phyloP scores from a whole-genome alignment of 2,329 filamentous ascomycete genomes.

The Aspergillus proliferans region DNA sequence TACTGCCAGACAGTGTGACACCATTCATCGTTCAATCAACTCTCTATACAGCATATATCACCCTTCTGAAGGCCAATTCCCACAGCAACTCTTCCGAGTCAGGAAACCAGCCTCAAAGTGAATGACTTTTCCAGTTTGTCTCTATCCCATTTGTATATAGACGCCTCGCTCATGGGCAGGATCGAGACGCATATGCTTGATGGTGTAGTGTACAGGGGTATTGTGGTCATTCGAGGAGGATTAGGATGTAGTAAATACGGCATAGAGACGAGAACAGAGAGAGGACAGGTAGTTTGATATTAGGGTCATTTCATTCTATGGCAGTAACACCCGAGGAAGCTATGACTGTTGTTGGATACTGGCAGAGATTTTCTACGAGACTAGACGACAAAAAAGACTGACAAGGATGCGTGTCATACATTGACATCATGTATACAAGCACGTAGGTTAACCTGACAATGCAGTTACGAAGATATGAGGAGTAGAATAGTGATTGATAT shows the following conservation, averaged over 20 bases:
- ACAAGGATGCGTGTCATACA: background rate
- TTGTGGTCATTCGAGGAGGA: background rate
- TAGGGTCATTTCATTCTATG: too few relatives aligned
- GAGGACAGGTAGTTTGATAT: too few relatives aligned
- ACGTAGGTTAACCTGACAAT: background rate
- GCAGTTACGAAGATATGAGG: background rate
- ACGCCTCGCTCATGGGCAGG: background rate
- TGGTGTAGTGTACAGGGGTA: background rate
- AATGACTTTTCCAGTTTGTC: background rate
- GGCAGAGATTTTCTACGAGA: background rate
- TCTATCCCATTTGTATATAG: background rate
- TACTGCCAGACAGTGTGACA: too few relatives aligned
- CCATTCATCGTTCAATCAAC: too few relatives aligned
- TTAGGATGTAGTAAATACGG: background rate
- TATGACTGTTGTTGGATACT: too few relatives aligned
- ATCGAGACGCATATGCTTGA: constrained; percentile 1
- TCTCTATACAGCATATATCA: background rate
- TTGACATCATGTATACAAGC: background rate
- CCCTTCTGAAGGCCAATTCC: background rate
- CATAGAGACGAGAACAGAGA: too few relatives aligned
- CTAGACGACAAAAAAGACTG: background rate
- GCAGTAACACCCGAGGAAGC: too few relatives aligned
- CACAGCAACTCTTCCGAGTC: background rate
- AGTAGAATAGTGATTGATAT: background rate
- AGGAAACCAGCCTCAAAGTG: background rate